Conservation (phyloP, 257 asterid genomes). For the Solanum chmielewskii region DNA sequence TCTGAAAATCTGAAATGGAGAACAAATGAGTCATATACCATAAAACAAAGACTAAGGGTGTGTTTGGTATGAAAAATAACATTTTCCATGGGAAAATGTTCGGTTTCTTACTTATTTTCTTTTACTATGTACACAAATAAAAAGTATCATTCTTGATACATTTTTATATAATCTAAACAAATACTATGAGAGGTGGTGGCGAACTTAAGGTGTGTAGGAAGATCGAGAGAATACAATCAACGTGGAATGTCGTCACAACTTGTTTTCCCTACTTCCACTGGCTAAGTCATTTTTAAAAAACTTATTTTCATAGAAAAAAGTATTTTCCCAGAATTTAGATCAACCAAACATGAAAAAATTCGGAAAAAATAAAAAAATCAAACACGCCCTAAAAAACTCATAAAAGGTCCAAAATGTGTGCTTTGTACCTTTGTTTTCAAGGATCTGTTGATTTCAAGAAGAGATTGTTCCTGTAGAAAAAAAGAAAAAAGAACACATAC, state of each 20-base stretch:
- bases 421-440: neutral
- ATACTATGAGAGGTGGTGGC: neutral
- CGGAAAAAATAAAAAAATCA: too few species aligned
- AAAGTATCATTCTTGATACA: neutral
- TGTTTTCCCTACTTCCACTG: too few species aligned
- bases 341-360: neutral
- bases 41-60: neutral
- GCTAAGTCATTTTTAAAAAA: too few species aligned
- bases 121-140: neutral
- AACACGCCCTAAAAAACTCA: too few species aligned
- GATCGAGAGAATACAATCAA: neutral
- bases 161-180: neutral
- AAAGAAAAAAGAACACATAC: neutral
- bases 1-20: neutral
- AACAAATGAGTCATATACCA: neutral
- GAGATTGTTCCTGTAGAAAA: conserved; percentile 48
- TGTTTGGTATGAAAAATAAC: neutral
- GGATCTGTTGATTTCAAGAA: neutral
- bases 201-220: neutral
- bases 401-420: neutral
- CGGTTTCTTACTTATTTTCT: neutral
- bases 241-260: neutral
- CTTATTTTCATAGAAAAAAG: neutral
- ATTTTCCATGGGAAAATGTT: neutral
- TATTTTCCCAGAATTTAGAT: neutral